Percentiles rank a stretch among this genome's conserved stretches.
Conservation (phyloP, 495 filamentous ascomycete species). For the Penicillium canariense region DNA sequence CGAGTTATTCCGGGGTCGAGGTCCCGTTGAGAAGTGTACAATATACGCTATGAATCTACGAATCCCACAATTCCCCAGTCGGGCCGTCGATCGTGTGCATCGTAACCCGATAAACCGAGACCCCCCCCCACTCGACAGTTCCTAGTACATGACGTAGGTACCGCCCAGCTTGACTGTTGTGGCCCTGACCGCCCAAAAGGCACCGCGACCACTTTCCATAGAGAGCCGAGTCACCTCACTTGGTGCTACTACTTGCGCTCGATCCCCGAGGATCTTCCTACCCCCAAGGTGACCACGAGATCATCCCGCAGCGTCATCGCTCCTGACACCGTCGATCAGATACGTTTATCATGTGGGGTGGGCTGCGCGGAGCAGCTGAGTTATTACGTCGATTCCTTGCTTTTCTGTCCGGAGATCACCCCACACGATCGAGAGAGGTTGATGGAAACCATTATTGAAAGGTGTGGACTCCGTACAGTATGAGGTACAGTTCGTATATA, state of each 20-base stretch:
- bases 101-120: too few relatives aligned
- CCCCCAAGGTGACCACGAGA: neutral
- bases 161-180: too few relatives aligned
- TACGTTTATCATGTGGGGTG: neutral
- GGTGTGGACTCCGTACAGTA: neutral
- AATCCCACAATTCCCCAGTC: neutral
- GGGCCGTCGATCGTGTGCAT: too few relatives aligned
- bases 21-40: neutral
- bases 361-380: neutral
- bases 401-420: neutral
- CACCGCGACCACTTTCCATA: neutral
- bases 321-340: neutral
- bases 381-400: conserved; percentile 1
- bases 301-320: neutral
- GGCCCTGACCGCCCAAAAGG: too few relatives aligned
- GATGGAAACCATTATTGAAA: neutral
- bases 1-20: neutral
- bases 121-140: neutral
- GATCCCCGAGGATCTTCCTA: neutral
- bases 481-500: conserved; percentile 1
- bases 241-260: neutral
- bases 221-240: neutral
- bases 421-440: neutral
- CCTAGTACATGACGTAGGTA: too few relatives aligned
- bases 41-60: neutral